Evolutionary conservation across 2,329 filamentous ascomycete species (phyloP).

Genomic region (Blumeriella jaapii): DNA sequence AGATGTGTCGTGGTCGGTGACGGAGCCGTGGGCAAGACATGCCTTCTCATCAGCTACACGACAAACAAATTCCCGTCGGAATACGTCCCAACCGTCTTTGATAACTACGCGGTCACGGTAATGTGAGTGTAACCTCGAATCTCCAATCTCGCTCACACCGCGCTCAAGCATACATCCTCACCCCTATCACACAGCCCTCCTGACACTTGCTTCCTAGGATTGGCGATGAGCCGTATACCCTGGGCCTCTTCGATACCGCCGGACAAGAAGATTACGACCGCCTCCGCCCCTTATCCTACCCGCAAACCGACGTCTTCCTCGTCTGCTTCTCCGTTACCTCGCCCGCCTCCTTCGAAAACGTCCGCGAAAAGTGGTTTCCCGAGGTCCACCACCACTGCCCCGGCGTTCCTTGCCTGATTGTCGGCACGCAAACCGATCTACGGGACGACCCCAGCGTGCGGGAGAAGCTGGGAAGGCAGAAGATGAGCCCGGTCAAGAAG

Average conservation of each 20-base stretch:
- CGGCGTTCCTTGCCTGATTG: constrained; percentile 92
- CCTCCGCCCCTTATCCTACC: constrained; percentile 90
- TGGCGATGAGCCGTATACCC: constrained; percentile 94
- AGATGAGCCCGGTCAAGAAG: constrained; percentile 85
- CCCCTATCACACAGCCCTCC: neutral
- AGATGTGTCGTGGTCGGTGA: constrained; percentile 99
- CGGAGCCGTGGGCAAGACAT: constrained; percentile 98
- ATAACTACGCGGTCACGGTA: constrained; percentile 99
- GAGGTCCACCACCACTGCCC: constrained; percentile 98
- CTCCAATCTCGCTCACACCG: neutral
- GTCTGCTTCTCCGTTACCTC: constrained; percentile 98
- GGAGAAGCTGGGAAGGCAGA: constrained; percentile 89
- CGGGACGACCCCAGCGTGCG: constrained; percentile 76
- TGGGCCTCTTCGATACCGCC: constrained; percentile 95
- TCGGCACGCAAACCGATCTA: constrained; percentile 95
- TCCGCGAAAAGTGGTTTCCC: constrained; percentile 97
- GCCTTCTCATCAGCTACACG: constrained; percentile 96
- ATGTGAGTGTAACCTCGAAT: constrained; percentile 58
- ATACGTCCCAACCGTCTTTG: constrained; percentile 98
- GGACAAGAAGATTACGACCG: constrained; percentile 99
- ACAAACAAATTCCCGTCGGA: constrained; percentile 99
- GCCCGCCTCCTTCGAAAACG: constrained; percentile 97
- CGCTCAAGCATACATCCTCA: neutral
- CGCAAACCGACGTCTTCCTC: constrained; percentile 96
- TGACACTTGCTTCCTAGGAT: constrained; percentile 52